Base-by-base conservation (phyloP, 2,329 filamentous ascomycete genomes). In the Pleoardoris graminearum region DNA sequence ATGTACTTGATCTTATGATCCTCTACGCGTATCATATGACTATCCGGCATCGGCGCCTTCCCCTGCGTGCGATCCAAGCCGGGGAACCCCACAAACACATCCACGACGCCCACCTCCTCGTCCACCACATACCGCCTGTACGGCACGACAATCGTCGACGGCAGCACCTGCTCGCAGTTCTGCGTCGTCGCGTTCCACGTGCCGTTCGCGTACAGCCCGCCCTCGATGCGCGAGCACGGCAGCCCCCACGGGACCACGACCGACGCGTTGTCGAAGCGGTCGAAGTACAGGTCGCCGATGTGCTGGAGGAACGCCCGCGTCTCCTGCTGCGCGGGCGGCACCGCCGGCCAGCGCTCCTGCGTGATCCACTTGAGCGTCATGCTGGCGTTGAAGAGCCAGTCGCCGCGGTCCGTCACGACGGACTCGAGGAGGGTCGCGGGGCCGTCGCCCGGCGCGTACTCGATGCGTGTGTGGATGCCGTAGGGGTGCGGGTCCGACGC, bases 321-420 rank as follows among this genome's bases (percentile, higher is more conserved):
- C 19, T 54, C 43, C 14, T 52, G 57, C 16, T 59, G 36, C 7
- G n/a, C 19, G 38, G 51, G 23, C 1, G 63, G 59, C 37, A 67
- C 60, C 0, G 51, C 44, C 11, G 38, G 19, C 63, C 66, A 67
- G 21, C 43, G 50, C 23, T 68, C 66, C 6, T 38, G 49, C 27
- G 29, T 43, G 8, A 60, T 57, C 45, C 57, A 57, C 35, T 61
- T 43, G 11, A 58, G 42, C 17, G 54, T 57, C 21, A 57, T 58
- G 7, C 62, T 68, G 5, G 63, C 63, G 39, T 68, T 68, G 57
- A 68, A 67, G 1, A 62, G 53, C 65, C 66, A 68, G 44, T 68
- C 65, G 19, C 66, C 66, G 32, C 53, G 37, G 22, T 65, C 62
- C 0, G 66, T 66, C 1, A 67, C 62, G 10, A 67, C 49, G 22